A percentile compares a stretch with the other conserved stretches of the same genome.
These are phyloP conservation scores for Wickerhamomyces sydowiorum DNA, from an alignment of 805 yeast genomes.

Conservation along the genomic window DNA sequence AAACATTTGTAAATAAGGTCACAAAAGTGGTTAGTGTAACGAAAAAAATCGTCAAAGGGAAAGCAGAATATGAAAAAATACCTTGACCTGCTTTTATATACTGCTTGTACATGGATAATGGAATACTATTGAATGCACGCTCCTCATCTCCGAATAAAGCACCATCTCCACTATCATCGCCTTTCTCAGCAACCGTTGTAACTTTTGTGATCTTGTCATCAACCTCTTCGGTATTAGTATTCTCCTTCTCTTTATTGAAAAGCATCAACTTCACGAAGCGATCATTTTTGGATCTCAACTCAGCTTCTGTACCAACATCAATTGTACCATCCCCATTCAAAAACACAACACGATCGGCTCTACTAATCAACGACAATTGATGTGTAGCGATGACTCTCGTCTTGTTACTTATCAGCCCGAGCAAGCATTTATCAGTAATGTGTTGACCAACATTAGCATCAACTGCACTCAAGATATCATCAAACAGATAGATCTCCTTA, in stretches of 20 bases:
- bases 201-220: not conserved
- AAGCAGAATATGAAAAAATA: constrained; percentile 22
- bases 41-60: constrained; percentile 38
- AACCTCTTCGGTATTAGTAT: not conserved
- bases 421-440: constrained; percentile 53
- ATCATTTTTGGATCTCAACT: constrained; percentile 32
- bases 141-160: constrained; percentile 24
- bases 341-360: constrained; percentile 59
- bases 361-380: constrained; percentile 56
- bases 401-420: constrained; percentile 42
- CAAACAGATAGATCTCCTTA: constrained; percentile 54
- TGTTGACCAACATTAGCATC: constrained; percentile 73
- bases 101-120: constrained; percentile 26
- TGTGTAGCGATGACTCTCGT: constrained; percentile 74
- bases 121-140: constrained; percentile 32
- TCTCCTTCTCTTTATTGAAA: constrained; percentile 18
- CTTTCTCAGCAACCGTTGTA: not conserved
- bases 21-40: not conserved
- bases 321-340: constrained; percentile 46
- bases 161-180: constrained; percentile 15
- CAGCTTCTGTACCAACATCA: constrained; percentile 44
- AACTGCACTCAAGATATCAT: constrained; percentile 70
- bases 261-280: constrained; percentile 42
- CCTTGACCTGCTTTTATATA: constrained; percentile 37
- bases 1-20: constrained; percentile 32